Evolutionary conservation across 1,139 yeast genomes (phyloP), one percentile per base, ranked within the genome.

Genomic region (Sugiyamaella pinicola): DNA sequence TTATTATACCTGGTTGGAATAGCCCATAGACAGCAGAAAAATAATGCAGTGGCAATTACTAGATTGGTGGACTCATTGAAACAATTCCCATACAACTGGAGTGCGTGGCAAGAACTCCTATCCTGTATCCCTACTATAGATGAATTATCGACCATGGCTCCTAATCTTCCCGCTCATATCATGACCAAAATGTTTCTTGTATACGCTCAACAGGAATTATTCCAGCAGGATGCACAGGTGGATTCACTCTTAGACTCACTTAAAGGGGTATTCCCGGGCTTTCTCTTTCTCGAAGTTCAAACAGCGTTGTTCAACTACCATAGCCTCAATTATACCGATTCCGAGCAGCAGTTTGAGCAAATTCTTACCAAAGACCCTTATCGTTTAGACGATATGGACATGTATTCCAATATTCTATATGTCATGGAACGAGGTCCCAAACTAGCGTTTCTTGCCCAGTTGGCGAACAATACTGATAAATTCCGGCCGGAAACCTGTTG

Each of bases 401-500:
- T 88, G 0, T 95, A 87, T 69, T 91, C 98, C 13, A 93, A 95
- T 69, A 88, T 95, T 71, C 76, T 95, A 42, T 95, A 90, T 65
- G 99, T 95, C 31, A 89, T 89, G 88, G 97, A 90, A 63, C 87
- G 89, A 67, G 80, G 83, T 57, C 78, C 95, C 0, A 90, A 93
- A 66, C 75, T 95, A 28, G 87, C 97, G 17, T 87, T 81, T 62
- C 70, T 95, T 50, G 97, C 98, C 0, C 97, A 90, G 64, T 80
- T 85, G 66, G 89, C 96, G 0, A 80, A 87, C 0, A 82, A 82
- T 52, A 82, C 91, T 21, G 98, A 95, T 70, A 85, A 84, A 64
- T 89, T 88, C 67, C 77, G 96, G 50, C 95, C 98, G 0, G 99
- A 95, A 68, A 88, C 98, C 0, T 91, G 98, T 68, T 90, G 97